These are phyloP conservation scores for Exophiala alcalophila DNA, from an alignment of 2,329 filamentous ascomycete species.

Conservation along the genomic window DNA sequence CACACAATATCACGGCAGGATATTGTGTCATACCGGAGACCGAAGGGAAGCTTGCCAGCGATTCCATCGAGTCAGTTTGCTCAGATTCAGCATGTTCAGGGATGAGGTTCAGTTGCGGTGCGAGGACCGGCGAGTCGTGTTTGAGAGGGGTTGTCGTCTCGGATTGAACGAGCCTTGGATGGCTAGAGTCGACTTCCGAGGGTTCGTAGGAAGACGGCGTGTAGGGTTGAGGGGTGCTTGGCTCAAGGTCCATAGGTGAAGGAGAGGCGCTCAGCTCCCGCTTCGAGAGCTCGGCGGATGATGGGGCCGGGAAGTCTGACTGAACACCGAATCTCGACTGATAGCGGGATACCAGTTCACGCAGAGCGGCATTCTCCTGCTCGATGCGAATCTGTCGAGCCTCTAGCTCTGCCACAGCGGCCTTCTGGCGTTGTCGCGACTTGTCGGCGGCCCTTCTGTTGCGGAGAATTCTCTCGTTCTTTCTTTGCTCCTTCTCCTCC, in stretches of 20 bases:
- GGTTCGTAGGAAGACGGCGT: slow-evolving; percentile 45
- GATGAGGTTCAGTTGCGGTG: slow-evolving; percentile 28
- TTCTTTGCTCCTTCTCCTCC: slow-evolving; percentile 96
- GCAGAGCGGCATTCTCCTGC: slow-evolving; percentile 67
- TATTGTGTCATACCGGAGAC: slow-evolving; percentile 95
- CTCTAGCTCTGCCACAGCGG: slow-evolving; percentile 81
- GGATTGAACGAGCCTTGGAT: slow-evolving; percentile 35
- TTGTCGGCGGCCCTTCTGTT: slow-evolving; percentile 96
- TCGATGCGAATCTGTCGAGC: slow-evolving; percentile 64
- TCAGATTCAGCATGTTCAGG: slow-evolving; percentile 37
- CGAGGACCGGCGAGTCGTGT: slow-evolving; percentile 28
- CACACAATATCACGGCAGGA: slow-evolving; percentile 99
- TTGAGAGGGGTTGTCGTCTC: slow-evolving; percentile 28
- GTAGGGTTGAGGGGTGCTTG: slow-evolving; percentile 36
- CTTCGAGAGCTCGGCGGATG: slow-evolving; percentile 12
- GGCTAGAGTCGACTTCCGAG: slow-evolving; percentile 36
- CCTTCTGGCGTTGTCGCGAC: slow-evolving; percentile 86
- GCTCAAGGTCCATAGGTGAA: slow-evolving; percentile 38
- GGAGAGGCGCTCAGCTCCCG: slow-evolving; percentile 23
- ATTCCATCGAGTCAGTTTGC: slow-evolving; percentile 40
- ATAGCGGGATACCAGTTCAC: slow-evolving; percentile 60
- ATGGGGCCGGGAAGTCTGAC: slow-evolving; percentile 21
- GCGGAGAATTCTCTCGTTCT: slow-evolving; percentile 93
- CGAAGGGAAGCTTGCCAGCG: slow-evolving; percentile 20
- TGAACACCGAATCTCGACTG: slow-evolving; percentile 45